These are phyloP conservation scores for Aureobasidium lini DNA, from an alignment of 2,329 filamentous ascomycete genomes.

Conservation along the genomic window DNA sequence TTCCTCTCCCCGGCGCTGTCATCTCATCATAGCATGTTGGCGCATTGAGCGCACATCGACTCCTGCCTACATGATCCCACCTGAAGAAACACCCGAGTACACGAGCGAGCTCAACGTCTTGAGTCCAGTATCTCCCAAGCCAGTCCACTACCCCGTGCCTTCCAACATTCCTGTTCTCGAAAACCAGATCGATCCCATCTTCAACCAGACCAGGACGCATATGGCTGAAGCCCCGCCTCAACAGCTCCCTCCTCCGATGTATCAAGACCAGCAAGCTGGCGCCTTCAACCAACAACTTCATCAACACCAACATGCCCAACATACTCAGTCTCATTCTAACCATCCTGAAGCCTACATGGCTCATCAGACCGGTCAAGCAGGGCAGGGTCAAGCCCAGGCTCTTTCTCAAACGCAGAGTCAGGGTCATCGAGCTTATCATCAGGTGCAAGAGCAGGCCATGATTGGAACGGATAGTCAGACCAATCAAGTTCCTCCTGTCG, in stretches of 20 bases:
- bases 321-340: not conserved
- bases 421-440: conserved; percentile 8
- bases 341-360: conserved; percentile 3
- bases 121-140: conserved; percentile 64
- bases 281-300: not conserved
- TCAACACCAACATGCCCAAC: not conserved
- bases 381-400: not conserved
- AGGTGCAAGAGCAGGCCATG: conserved; percentile 9
- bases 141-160: conserved; percentile 59
- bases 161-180: conserved; percentile 62
- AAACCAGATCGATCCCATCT: conserved; percentile 64
- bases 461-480: conserved; percentile 10
- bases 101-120: conserved; percentile 51
- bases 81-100: conserved; percentile 51
- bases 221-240: conserved; percentile 4
- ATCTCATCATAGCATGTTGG: conserved; percentile 35
- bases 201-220: conserved; percentile 50
- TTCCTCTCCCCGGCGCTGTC: conserved; percentile 8
- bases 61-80: conserved; percentile 45
- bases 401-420: not conserved
- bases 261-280: not conserved
- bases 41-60: conserved; percentile 24
- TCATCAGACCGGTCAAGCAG: not conserved
- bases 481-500: conserved; percentile 7
- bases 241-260: conserved; percentile 1